Evolutionary conservation across 495 filamentous ascomycete species (phyloP).

Genomic region (Neurospora sp.): DNA sequence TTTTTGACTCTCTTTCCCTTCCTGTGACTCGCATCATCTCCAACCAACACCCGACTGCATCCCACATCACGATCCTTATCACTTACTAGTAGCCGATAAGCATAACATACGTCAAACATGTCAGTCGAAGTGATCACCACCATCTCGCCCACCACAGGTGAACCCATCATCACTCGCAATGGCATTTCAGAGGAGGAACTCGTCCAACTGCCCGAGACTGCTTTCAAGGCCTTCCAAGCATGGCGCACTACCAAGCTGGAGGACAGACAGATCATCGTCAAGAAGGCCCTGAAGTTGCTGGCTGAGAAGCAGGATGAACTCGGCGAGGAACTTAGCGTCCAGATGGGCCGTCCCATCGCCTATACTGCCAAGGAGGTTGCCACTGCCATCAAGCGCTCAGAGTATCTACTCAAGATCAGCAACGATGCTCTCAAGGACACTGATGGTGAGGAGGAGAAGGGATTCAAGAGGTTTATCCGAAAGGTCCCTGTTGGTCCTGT

Average conservation of each 20-base stretch:
- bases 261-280: constrained; percentile 65
- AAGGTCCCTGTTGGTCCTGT: constrained; percentile 78
- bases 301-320: constrained; percentile 63
- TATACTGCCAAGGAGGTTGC: constrained; percentile 72
- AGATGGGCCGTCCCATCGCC: constrained; percentile 88
- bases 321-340: constrained; percentile 75
- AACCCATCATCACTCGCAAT: constrained; percentile 63
- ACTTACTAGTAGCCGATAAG: neutral
- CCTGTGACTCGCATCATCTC: neutral
- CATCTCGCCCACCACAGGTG: constrained; percentile 78
- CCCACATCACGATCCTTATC: neutral
- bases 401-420: constrained; percentile 75
- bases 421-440: constrained; percentile 62
- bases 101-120: constrained; percentile 35
- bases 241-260: constrained; percentile 56
- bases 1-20: neutral
- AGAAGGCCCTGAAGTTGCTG: constrained; percentile 60
- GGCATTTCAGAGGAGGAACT: constrained; percentile 60
- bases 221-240: constrained; percentile 59
- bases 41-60: neutral
- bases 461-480: constrained; percentile 80
- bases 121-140: constrained; percentile 74
- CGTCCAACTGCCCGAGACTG: constrained; percentile 49
- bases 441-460: constrained; percentile 67
- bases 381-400: constrained; percentile 69